Base-by-base conservation (phyloP, 441 rosid genomes). In the Iberis amara region DNA sequence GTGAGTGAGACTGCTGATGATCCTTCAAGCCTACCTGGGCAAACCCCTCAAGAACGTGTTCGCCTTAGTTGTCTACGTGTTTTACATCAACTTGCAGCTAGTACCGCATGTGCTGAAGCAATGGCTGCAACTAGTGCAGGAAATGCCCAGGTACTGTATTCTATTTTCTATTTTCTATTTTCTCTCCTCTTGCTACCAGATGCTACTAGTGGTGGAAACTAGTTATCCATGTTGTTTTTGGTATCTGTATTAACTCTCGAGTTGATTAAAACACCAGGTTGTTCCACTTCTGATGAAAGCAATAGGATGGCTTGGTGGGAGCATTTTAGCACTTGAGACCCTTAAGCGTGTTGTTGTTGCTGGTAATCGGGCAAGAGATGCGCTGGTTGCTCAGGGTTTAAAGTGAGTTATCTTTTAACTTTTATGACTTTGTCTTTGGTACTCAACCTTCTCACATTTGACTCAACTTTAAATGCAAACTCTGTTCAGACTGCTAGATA, bases 221-320 rank as follows among this genome's bases (percentile, higher is more conserved):
- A 26, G 13, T 14, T 35, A 28, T 23, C 24, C 3, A 8, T 53
- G 28, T 27, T 44, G 26, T 27, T 13, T 51, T 21, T 65, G 31
- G 47, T 47, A 57, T 37, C 10, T 49, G 59, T 7, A 61, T 39
- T 57, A 61, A 56, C 37, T 35, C 32, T 57, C 21, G 43, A 47
- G 27, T 18, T 41, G 62, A 47, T 62, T 11, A 26, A 33, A 42
- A 45, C 39, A 45, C 62, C 76, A 94, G 99, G 99, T 94, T 70
- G 99, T 94, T 71, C 99, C 99, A 46, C 95, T 94, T 74, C 80
- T 94, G 57, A 89, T 94, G 99, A 94, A 94, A 75, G 96, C 99
- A 48, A 94, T 94, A 68, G 97, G 99, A 55, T 94, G 99, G 99
- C 99, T 71, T 69, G 97, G 99, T 59, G 99, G 99, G 72, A 94